Conservation (phyloP, 768 basidiomycete species). For the Termitomyces bulborhizus region DNA sequence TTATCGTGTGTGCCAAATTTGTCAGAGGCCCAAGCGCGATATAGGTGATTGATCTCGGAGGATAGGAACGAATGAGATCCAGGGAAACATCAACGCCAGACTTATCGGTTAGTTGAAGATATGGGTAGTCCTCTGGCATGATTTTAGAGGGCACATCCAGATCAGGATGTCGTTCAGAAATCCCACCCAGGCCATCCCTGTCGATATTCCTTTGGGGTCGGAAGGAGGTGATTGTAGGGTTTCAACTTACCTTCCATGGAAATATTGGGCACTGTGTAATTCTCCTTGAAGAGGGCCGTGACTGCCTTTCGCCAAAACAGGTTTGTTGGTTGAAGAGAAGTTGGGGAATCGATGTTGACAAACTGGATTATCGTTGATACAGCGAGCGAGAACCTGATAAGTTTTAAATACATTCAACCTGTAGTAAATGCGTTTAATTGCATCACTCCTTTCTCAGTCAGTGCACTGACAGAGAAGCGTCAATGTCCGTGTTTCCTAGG, state of each 20-base stretch:
- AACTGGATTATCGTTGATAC: slow-evolving; percentile 49
- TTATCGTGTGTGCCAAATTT: slow-evolving; percentile 66
- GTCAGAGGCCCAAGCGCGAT: slow-evolving; percentile 75
- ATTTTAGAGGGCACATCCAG: slow-evolving; percentile 30
- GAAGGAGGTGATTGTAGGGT: not conserved
- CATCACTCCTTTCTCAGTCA: not conserved
- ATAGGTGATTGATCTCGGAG: slow-evolving; percentile 57
- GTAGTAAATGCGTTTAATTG: not conserved
- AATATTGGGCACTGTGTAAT: slow-evolving; percentile 73
- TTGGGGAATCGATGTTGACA: slow-evolving; percentile 56
- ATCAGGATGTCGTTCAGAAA: slow-evolving; percentile 61
- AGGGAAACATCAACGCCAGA: slow-evolving; percentile 50
- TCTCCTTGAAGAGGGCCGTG: slow-evolving; percentile 65
- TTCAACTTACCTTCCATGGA: slow-evolving; percentile 63
- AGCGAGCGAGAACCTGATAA: slow-evolving; percentile 60
- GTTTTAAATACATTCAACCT: slow-evolving; percentile 74
- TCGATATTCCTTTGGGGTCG: not conserved
- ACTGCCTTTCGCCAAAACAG: slow-evolving; percentile 61
- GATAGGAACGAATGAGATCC: slow-evolving; percentile 45
- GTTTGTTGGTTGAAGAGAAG: slow-evolving; percentile 42
- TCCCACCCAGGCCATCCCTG: slow-evolving; percentile 68
- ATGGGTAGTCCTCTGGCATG: slow-evolving; percentile 26
- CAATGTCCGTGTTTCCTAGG: slow-evolving; percentile 66
- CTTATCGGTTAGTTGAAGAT: slow-evolving; percentile 39
- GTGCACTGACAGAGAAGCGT: slow-evolving; percentile 50